Evolutionary conservation across 371 early-diverging fungal genomes (phyloP).

Genomic region (Syncephalis plumigaleata): DNA sequence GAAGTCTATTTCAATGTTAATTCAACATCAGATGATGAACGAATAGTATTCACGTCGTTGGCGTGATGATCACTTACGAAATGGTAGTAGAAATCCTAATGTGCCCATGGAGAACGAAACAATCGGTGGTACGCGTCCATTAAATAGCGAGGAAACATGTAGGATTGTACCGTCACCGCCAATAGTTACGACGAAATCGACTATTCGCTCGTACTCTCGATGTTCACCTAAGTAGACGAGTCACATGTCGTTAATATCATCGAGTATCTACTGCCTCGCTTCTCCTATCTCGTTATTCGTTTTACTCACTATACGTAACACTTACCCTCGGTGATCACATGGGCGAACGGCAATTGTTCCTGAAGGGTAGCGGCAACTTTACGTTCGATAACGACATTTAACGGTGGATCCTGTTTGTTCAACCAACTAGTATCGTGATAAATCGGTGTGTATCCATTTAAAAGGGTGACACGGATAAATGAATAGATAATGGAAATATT

Average conservation of each 20-base stretch:
- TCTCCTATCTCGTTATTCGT: too few species aligned
- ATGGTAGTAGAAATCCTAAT: constrained; percentile 71
- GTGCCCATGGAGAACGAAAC: constrained; percentile 82
- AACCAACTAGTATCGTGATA: constrained; percentile 35
- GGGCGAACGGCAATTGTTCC: constrained; percentile 29
- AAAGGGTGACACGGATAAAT: too few species aligned
- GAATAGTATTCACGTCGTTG: constrained; percentile 73
- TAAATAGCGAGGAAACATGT: constrained; percentile 83
- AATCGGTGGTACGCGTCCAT: constrained; percentile 68
- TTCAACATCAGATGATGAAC: constrained; percentile 29
- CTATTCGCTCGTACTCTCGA: constrained; percentile 28
- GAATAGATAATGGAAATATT: too few species aligned
- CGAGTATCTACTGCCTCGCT: too few species aligned
- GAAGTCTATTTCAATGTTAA: too few species aligned
- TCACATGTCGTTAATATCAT: too few species aligned
- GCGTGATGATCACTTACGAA: constrained; percentile 16
- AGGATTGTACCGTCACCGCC: constrained; percentile 84
- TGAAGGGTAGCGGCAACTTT: constrained; percentile 32
- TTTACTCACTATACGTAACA: too few species aligned
- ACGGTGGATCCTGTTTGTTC: constrained; percentile 24
- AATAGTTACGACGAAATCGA: constrained; percentile 26
- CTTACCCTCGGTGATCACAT: constrained; percentile 30
- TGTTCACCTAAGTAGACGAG: constrained; percentile 1
- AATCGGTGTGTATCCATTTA: too few species aligned
- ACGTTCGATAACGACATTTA: constrained; percentile 52